These are phyloP conservation scores for Secale cereale DNA, from an alignment of 176 grass and related monocot species.

Conservation along the genomic window DNA sequence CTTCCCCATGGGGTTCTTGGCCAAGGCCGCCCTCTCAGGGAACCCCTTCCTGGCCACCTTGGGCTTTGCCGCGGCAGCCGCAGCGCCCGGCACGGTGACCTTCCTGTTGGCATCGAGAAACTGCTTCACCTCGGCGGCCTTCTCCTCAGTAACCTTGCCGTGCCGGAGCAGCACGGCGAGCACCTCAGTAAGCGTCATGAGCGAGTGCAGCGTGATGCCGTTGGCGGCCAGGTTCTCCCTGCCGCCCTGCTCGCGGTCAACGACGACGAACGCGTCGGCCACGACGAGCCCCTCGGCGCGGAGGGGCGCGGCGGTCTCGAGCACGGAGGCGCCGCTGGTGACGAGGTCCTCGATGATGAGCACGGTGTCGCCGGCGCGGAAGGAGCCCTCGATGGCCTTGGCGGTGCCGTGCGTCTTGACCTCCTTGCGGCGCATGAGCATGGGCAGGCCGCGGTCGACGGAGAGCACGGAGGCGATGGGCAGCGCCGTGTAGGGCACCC, in stretches of 20 bases:
- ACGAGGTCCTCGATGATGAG: slow-evolving; percentile 93
- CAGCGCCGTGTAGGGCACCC: slow-evolving; percentile 93
- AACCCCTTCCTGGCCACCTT: slow-evolving; percentile 34
- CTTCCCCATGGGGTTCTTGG: slow-evolving; percentile 72
- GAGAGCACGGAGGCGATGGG: slow-evolving; percentile 87
- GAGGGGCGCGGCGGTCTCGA: slow-evolving; percentile 72
- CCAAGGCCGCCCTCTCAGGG: slow-evolving; percentile 48
- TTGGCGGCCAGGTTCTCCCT: slow-evolving; percentile 69
- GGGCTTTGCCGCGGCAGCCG: neutral
- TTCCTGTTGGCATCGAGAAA: slow-evolving; percentile 83
- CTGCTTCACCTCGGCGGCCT: slow-evolving; percentile 67
- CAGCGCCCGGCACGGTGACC: slow-evolving; percentile 52
- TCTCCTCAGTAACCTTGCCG: slow-evolving; percentile 65
- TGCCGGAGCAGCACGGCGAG: slow-evolving; percentile 54
- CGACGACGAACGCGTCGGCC: slow-evolving; percentile 66
- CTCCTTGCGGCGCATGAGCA: slow-evolving; percentile 97
- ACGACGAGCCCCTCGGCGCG: slow-evolving; percentile 58
- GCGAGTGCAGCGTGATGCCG: slow-evolving; percentile 68
- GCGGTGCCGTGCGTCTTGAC: slow-evolving; percentile 87
- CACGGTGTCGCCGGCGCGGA: slow-evolving; percentile 42
- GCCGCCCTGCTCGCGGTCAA: slow-evolving; percentile 89
- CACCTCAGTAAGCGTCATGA: slow-evolving; percentile 78
- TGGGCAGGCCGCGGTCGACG: slow-evolving; percentile 57
- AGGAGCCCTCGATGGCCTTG: slow-evolving; percentile 81
- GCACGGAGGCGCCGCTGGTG: slow-evolving; percentile 87